Evolutionary conservation across 306 rosid genomes (phyloP).

Genomic region (Sicyos baderoa): DNA sequence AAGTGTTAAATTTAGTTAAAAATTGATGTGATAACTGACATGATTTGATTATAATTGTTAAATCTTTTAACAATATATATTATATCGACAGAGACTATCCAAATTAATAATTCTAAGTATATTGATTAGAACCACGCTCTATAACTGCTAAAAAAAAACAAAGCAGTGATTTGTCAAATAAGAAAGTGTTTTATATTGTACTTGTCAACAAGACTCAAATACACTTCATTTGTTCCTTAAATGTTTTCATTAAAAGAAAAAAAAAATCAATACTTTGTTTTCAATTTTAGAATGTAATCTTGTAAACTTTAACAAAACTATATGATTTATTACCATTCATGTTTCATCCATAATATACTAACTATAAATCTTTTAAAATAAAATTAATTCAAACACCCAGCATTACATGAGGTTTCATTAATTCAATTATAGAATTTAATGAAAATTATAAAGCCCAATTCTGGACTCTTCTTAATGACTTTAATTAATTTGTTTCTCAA

Average conservation of each 20-base stretch:
- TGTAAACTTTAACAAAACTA: neutral
- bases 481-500: conserved; percentile 2
- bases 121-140: too few relatives aligned
- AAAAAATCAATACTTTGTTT: neutral
- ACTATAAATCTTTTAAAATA: neutral
- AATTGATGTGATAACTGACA: neutral
- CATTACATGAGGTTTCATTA: conserved; percentile 8
- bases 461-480: conserved; percentile 20
- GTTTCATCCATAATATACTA: neutral
- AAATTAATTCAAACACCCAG: conserved; percentile 11
- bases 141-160: too few relatives aligned
- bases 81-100: too few relatives aligned
- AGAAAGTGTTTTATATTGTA: neutral
- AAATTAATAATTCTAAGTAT: too few relatives aligned
- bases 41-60: neutral
- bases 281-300: conserved; percentile 5
- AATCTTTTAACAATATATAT: too few relatives aligned
- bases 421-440: conserved; percentile 14
- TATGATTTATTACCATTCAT: neutral
- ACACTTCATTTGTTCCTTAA: conserved; percentile 6
- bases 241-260: neutral
- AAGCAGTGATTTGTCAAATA: neutral
- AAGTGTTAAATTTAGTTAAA: neutral
- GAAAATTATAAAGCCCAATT: neutral
- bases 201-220: neutral